Evolutionary conservation across 2,329 filamentous ascomycete genomes (phyloP).

Genomic region (Nakataea oryzae): DNA sequence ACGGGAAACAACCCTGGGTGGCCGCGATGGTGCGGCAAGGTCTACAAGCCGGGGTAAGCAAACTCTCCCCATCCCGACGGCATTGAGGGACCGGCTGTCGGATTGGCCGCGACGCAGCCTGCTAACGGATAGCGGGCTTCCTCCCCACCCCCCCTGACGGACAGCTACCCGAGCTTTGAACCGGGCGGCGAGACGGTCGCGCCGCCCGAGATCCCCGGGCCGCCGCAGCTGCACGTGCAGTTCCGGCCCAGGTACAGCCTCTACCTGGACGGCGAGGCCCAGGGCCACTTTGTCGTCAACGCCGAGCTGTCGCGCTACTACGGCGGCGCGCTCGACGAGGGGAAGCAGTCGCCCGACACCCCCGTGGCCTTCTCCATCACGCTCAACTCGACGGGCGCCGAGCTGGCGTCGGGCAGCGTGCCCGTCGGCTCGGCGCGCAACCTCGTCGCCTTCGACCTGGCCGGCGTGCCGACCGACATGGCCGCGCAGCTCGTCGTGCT

Average conservation of each 20-base stretch:
- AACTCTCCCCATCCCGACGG: too few species aligned
- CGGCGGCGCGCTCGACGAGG: constrained; percentile 20
- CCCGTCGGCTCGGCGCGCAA: constrained; percentile 21
- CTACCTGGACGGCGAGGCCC: constrained; percentile 29
- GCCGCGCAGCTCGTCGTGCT: constrained; percentile 28
- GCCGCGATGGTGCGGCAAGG: constrained; percentile 37
- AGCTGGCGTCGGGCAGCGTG: constrained; percentile 23
- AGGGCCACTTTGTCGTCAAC: constrained; percentile 31
- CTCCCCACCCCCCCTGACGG: background rate
- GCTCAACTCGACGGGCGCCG: constrained; percentile 15
- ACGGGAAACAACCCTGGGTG: constrained; percentile 30
- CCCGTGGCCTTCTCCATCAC: constrained; percentile 23
- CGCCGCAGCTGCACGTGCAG: constrained; percentile 29
- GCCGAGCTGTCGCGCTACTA: constrained; percentile 28
- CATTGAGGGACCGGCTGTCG: background rate
- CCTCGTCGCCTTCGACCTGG: constrained; percentile 26
- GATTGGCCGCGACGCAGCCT: background rate
- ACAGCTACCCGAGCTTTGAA: constrained; percentile 27
- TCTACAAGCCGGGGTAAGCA: constrained; percentile 28
- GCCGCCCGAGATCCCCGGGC: constrained; percentile 17
- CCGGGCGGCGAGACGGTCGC: constrained; percentile 31
- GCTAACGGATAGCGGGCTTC: background rate
- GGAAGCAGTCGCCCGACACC: background rate
- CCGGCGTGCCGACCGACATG: constrained; percentile 20
- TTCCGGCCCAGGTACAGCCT: constrained; percentile 34